These are phyloP conservation scores for Rhododendron mucronatum DNA, from an alignment of 148 eudicot species.

Conservation along the genomic window DNA sequence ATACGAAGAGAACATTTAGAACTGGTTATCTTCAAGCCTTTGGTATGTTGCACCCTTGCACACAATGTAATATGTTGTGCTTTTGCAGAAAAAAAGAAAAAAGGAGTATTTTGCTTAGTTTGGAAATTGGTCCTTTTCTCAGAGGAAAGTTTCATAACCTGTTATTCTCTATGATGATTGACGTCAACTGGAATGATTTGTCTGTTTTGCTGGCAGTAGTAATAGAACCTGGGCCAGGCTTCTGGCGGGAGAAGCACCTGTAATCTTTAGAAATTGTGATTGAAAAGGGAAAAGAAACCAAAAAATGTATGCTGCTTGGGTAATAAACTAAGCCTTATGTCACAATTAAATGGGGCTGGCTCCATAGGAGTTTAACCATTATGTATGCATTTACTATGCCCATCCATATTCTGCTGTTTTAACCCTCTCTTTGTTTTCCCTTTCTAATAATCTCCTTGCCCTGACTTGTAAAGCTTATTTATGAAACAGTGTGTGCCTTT, in stretches of 20 bases:
- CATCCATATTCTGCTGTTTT: neutral
- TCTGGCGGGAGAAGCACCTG: neutral
- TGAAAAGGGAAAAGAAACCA: neutral
- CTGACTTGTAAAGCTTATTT: conserved; percentile 9
- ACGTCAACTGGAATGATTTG: neutral
- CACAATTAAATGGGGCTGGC: neutral
- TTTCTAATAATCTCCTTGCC: neutral
- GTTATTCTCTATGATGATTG: neutral
- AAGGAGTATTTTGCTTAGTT: neutral
- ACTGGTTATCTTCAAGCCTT: neutral
- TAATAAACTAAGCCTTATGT: neutral
- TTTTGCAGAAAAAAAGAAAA: neutral
- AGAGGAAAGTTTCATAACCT: neutral
- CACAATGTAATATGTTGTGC: neutral
- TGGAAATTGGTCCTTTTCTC: neutral
- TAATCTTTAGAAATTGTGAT: neutral
- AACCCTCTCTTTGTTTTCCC: neutral
- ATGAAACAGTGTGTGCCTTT: neutral
- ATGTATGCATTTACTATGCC: neutral
- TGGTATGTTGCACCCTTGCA: neutral
- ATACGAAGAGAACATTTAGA: neutral
- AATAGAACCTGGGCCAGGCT: neutral
- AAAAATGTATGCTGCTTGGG: neutral
- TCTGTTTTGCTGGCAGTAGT: neutral
- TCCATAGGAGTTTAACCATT: neutral